Evolutionary conservation across 306 rosid species (phyloP), one percentile per base, ranked within the genome.

Genomic region (Prunus persica): DNA sequence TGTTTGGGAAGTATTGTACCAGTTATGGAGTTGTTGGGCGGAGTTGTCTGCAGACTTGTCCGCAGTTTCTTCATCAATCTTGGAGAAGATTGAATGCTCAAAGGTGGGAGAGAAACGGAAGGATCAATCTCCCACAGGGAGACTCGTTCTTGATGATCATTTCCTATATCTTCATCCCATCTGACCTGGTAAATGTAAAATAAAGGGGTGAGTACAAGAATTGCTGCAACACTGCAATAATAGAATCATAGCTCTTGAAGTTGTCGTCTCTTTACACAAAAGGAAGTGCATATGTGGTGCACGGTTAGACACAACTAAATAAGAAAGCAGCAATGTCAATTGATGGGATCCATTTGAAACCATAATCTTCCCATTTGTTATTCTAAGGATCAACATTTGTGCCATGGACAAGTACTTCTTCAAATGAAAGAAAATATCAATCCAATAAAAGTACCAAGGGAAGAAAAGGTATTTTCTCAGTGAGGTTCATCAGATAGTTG

Each of bases 121-220:
- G 89, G 86, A 82, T 94, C 98, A 50, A 94, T 87, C 86, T 94
- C 98, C 98, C 98, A 94, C 2, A 93, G 89, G 55, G 96, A 94
- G 73, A 94, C 91, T 71, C 89, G 87, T 72, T 90, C 96, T 83
- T 85, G 91, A 81, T 85, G 90, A 82, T 83, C 88, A 79, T 71
- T 84, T 56, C 82, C 88, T 11, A 86, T 79, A 81, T 89, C 92
- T 71, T 94, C 97, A 85, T 94, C 97, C 98, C 97, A 90, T 74
- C 93, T 84, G 41, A 94, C 95, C 98, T 94, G 90, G 84, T 72
- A 65, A 47, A 79, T 34, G 51, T 73, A 79, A 79, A 78, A 49
- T 16, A 71, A 70, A 58, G 84, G 82, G 74, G 52, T 76, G 28
- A 56, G 19, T 80, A 76, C 63, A 30, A 25, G 62, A 83, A 32